Evolutionary conservation across 1,284 basidiomycete species (phyloP), one percentile per base, ranked within the genome.

Genomic region (Cerrena zonata): DNA sequence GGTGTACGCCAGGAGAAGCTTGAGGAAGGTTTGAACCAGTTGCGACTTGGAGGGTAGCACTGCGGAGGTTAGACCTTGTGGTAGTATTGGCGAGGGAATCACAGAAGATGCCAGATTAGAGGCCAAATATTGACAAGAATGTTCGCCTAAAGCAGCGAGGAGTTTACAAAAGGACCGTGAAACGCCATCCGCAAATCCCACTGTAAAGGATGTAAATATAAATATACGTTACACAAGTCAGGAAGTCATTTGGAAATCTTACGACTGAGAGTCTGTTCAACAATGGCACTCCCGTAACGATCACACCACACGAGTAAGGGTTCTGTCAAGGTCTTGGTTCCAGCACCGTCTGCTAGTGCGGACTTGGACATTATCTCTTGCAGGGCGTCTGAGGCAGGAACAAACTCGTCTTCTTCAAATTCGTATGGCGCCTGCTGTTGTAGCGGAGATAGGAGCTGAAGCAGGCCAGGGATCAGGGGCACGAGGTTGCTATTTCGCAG

Each of bases 111-210:
- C 75, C 47, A 94, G 76, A 55, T 88, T 78, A 3, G 75, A 66
- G 2, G 90, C 86, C 48, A 94, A 72, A 69, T 91, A 92, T n/a
- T 77, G 72, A 0, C 85, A 82, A 2, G 89, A 92, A 63, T 93
- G 90, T 56, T 95, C 92, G 0, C 89, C 88, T 1, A 95, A 68
- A 0, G 87, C 85, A 1, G 80, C 79, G 2, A 94, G 72, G 19
- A 94, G 77, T 64, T 90, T 90, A 69, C 85, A 86, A 5, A 92
- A 69, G 0, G 84, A 86, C 56, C 79, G 82, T 0, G 82, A 79
- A 3, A 79, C 65, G 5, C 77, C 74, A 37, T 79, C 75, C 2
- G 79, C 70, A n/a, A 72, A 70, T 19, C 75, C 74, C 12, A 68
- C 70, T 67, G 62, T n/a, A 34, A 38, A 21, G 25, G 13, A 25